Conservation (phyloP, 1,139 yeast genomes). For the Pichia sp. region DNA sequence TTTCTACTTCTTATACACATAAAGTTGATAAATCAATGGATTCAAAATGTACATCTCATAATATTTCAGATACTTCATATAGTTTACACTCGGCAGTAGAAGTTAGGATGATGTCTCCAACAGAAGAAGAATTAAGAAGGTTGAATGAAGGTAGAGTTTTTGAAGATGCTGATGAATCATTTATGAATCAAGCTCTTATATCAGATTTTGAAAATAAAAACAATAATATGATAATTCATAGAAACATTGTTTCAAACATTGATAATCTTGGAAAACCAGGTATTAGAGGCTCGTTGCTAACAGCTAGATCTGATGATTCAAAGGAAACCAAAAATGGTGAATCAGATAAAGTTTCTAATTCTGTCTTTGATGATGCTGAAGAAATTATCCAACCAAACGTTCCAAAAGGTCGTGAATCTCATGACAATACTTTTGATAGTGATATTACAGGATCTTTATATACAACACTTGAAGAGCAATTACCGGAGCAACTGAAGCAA, state of each 20-base stretch:
- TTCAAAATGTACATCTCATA: slow-evolving; percentile 16
- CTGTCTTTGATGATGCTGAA: slow-evolving; percentile 29
- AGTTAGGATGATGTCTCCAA: slow-evolving; percentile 24
- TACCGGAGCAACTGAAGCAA: not conserved
- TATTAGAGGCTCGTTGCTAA: slow-evolving; percentile 25
- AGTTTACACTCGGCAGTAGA: slow-evolving; percentile 30
- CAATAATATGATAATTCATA: slow-evolving; percentile 22
- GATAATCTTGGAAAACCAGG: slow-evolving; percentile 20
- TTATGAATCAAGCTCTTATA: slow-evolving; percentile 8
- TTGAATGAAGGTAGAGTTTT: slow-evolving; percentile 18
- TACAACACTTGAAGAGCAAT: slow-evolving; percentile 10
- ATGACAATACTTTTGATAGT: slow-evolving; percentile 6
- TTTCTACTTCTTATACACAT: slow-evolving; percentile 12
- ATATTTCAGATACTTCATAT: slow-evolving; percentile 23
- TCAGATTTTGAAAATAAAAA: slow-evolving; percentile 5
- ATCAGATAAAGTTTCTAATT: slow-evolving; percentile 2
- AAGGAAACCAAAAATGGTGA: not conserved
- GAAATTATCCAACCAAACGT: slow-evolving; percentile 13
- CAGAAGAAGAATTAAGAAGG: slow-evolving; percentile 18
- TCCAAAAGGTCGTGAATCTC: not conserved
- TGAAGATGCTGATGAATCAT: slow-evolving; percentile 27
- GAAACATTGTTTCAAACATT: slow-evolving; percentile 25
- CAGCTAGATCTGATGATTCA: slow-evolving; percentile 21
- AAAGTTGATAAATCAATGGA: slow-evolving; percentile 21
- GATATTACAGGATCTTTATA: slow-evolving; percentile 11